A percentile compares a stretch with the other conserved stretches of the same genome.
phyloP scores from a whole-genome alignment of 106 monocot species.

The Dendrobium officinale region DNA sequence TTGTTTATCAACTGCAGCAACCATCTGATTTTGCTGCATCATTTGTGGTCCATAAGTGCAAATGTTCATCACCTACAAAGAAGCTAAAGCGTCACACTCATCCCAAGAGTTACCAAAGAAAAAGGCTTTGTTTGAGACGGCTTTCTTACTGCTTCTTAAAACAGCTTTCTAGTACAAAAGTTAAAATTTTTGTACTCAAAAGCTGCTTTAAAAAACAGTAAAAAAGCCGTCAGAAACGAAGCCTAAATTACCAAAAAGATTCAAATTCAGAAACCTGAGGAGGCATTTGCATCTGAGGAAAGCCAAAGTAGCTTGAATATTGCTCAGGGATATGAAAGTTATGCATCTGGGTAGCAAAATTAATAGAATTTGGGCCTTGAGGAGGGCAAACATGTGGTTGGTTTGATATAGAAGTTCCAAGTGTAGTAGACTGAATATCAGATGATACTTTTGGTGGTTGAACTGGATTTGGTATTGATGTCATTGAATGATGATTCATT shows the following conservation, averaged over 20 bases:
- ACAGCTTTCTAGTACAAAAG: no score
- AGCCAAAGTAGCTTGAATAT: conserved; percentile 28
- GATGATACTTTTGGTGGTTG: conserved; percentile 25
- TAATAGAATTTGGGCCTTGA: conserved; percentile 15
- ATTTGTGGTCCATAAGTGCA: conserved; percentile 30
- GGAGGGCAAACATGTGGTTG: conserved; percentile 11
- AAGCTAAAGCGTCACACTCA: background rate
- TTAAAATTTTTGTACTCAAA: no score
- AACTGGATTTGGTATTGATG: conserved; percentile 21
- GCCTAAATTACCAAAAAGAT: background rate
- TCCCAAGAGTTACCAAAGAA: conserved; percentile 1
- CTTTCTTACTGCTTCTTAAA: no score
- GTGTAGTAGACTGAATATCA: conserved; percentile 18
- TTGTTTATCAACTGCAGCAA: conserved; percentile 8
- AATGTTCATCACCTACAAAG: conserved; percentile 30
- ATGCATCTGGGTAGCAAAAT: conserved; percentile 40
- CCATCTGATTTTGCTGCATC: conserved; percentile 31
- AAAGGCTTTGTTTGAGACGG: no score
- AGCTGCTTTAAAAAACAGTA: no score
- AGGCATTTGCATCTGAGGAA: conserved; percentile 21
- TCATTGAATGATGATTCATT: conserved; percentile 18
- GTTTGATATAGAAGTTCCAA: conserved; percentile 11
- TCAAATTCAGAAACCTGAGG: conserved; percentile 11
- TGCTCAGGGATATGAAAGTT: conserved; percentile 31
- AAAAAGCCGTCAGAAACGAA: no score